These are phyloP conservation scores for Saccharomycopsis oosterbeekiorum DNA, from an alignment of 805 yeast genomes.

Conservation along the genomic window DNA sequence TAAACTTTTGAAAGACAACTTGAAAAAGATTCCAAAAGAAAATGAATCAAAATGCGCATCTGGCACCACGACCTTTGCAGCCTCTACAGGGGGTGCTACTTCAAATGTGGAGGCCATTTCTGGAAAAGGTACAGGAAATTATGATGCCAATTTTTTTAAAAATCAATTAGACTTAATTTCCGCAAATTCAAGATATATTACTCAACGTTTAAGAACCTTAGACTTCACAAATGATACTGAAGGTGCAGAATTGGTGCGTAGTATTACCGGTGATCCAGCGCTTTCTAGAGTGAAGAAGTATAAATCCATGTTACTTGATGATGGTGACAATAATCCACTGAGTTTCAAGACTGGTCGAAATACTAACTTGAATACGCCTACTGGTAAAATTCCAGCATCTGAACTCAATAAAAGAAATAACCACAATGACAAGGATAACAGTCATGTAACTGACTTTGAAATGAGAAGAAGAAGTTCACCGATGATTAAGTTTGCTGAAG, in stretches of 20 bases:
- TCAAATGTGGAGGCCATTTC: background rate
- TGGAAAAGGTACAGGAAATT: slow-evolving; percentile 1
- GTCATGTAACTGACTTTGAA: background rate
- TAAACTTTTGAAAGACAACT: slow-evolving; percentile 3
- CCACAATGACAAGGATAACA: background rate
- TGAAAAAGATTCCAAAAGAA: slow-evolving; percentile 11
- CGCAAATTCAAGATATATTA: slow-evolving; percentile 21
- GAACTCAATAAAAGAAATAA: slow-evolving; percentile 3
- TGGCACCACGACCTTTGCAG: background rate
- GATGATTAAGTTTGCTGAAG: slow-evolving; percentile 12
- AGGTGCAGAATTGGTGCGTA: slow-evolving; percentile 32
- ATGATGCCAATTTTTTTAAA: slow-evolving; percentile 16
- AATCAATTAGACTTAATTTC: slow-evolving; percentile 19
- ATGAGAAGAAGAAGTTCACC: background rate
- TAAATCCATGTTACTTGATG: slow-evolving; percentile 15
- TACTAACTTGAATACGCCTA: background rate
- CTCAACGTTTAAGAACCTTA: slow-evolving; percentile 17
- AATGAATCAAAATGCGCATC: background rate
- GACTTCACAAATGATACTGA: slow-evolving; percentile 30
- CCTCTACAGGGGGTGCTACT: background rate
- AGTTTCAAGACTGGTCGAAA: background rate
- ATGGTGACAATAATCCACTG: background rate
- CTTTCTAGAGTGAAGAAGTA: slow-evolving; percentile 6
- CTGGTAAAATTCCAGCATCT: slow-evolving; percentile 12
- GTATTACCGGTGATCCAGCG: slow-evolving; percentile 29